A percentile compares a stretch with the other conserved stretches of the same genome.
Conservation (phyloP, 228 moss, liverwort and hornwort genomes). For the Sphagnum magellanicum region DNA sequence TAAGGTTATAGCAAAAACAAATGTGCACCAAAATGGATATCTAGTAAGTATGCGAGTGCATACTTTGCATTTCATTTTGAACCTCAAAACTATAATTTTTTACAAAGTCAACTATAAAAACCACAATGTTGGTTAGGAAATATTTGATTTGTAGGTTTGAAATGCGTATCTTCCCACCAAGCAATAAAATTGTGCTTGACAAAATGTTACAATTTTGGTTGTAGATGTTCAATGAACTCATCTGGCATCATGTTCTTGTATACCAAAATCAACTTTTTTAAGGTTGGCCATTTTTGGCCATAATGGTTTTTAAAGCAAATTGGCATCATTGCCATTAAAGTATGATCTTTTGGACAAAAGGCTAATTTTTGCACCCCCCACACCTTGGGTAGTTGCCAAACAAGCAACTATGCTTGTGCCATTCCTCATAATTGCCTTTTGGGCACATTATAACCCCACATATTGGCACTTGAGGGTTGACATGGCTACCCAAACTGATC, state of each 20-base stretch:
- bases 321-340: too few relatives aligned
- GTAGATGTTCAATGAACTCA: background rate
- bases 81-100: slow-evolving; percentile 4
- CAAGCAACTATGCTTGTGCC: too few relatives aligned
- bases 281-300: too few relatives aligned
- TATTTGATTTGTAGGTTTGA: background rate
- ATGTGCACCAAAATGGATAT: slow-evolving; percentile 3
- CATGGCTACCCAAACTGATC: too few relatives aligned
- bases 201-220: background rate
- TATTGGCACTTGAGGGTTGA: too few relatives aligned
- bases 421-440: too few relatives aligned
- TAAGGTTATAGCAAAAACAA: background rate
- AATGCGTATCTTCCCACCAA: slow-evolving; percentile 1
- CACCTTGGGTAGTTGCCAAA: too few relatives aligned
- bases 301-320: too few relatives aligned
- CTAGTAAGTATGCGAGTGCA: slow-evolving; percentile 8
- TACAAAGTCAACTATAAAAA: slow-evolving; percentile 1
- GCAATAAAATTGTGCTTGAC: background rate
- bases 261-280: background rate
- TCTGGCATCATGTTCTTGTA: background rate
- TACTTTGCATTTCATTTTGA: slow-evolving; percentile 2
- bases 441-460: too few relatives aligned
- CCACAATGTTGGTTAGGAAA: background rate
- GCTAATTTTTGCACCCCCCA: too few relatives aligned
- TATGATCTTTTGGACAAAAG: too few relatives aligned